Evolutionary conservation across 164 flowering plant genomes (phyloP), one percentile per base, ranked within the genome.

Genomic region (Aristolochia fimbriata): DNA sequence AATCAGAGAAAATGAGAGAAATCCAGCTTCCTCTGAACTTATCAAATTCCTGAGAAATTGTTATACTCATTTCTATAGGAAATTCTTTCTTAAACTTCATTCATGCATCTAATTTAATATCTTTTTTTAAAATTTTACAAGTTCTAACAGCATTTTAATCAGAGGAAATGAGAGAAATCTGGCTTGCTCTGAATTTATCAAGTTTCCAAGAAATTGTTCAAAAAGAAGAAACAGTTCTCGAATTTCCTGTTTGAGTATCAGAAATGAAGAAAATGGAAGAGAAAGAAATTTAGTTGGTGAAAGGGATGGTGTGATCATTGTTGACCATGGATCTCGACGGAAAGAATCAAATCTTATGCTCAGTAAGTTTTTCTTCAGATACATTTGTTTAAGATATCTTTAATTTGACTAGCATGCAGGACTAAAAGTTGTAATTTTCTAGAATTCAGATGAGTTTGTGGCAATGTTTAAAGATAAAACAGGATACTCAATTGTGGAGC

Each of bases 281-380:
- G 67, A 62, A 43, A 49, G 41, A 14, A 12, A 65, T 66, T 74
- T 78, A 21, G 71, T 88, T 6, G 79, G 84, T 13, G 77, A 68
- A 10, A 71, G 63, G 60, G 96, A 92, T 65, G 98, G 87, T 22
- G 71, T 92, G 33, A 81, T 88, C 64, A 82, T 92, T 53, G 96
- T 92, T 15, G 98, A 92, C 62, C 98, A 92, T 64, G 98, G 98
- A 0, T 92, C 98, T 3, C 84, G 98, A 45, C 87, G 98, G 37
- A 67, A 57, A 55, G 95, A 88, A 60, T 88, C 98, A 41, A 92
- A 88, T 77, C 79, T 83, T 54, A 81, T 92, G 91, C 83, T 92
- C 24, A 81, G 96, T 92, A 65, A 77, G 87, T 62, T 6, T 56
- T 46, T n/a, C 24, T 49, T 31, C 19, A 3, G 14, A 24, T n/a